Evolutionary conservation across 345 rosid genomes (phyloP).

Genomic region (Chamaenerion angustifolium): DNA sequence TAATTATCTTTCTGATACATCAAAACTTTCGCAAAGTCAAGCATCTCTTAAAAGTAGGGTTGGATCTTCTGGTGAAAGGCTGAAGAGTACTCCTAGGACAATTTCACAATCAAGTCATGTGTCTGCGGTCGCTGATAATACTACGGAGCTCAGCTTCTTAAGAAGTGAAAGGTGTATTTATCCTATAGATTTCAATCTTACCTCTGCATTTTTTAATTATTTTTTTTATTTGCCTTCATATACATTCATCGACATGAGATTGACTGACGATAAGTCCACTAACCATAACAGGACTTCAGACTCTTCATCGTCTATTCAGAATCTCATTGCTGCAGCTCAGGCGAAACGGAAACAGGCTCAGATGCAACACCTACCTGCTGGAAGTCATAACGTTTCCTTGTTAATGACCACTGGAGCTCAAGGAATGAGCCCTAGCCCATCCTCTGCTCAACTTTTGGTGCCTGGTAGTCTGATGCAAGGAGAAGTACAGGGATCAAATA

Average conservation of each 20-base stretch:
- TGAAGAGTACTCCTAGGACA: constrained; percentile 34
- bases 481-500: constrained; percentile 29
- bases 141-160: constrained; percentile 20
- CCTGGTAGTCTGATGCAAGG: constrained; percentile 25
- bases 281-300: constrained; percentile 41
- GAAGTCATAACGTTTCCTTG: constrained; percentile 25
- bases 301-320: constrained; percentile 55
- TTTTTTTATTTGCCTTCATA: not conserved
- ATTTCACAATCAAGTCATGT: constrained; percentile 20
- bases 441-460: constrained; percentile 29
- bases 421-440: constrained; percentile 40
- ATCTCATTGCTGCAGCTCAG: constrained; percentile 91
- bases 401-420: constrained; percentile 22
- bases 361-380: constrained; percentile 31
- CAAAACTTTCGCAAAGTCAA: constrained; percentile 31
- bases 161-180: constrained; percentile 28
- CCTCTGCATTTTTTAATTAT: not conserved
- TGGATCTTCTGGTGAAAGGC: constrained; percentile 35
- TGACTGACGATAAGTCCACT: constrained; percentile 9
- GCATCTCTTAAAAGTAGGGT: constrained; percentile 30
- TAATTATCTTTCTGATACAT: constrained; percentile 20
- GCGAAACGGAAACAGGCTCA: constrained; percentile 80
- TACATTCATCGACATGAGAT: too few species aligned
- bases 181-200: constrained; percentile 5
- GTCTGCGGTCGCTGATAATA: constrained; percentile 22